Evolutionary conservation across 495 filamentous ascomycete genomes (phyloP), one percentile per base, ranked within the genome.

Genomic region (Tuber umbilicatum): DNA sequence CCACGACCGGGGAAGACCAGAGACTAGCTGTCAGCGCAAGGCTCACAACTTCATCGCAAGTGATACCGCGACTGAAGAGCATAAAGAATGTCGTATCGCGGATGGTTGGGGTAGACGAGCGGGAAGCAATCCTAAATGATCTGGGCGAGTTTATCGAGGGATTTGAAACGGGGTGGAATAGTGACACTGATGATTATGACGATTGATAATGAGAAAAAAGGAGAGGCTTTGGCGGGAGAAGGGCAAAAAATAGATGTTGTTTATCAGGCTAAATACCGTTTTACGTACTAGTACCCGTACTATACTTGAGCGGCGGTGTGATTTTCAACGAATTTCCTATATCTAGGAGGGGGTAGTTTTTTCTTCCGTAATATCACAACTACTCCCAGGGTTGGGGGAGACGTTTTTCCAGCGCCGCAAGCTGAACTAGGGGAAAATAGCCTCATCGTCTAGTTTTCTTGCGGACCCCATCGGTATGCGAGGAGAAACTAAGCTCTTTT

Each of bases 151-250:
- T 97, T 74, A 89, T 91, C 17, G 94, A 97, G 81, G 90, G 90
- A 74, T 98, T 97, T 81, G 90, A 93, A 80, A 92, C 94, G 70
- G 94, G 93, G 1, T 98, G 93, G 93, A 88, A 89, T 50, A 94
- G 92, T 83, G 94, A 90, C 73, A 91, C 89, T 69, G 93, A 97
- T 69, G 89, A 90, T 17, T 93, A 91, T 50, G 91, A 94, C 76
- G 94, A 94, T 76, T 91, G 79, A 85, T 70, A 43, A 17, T 31
- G 70, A 9, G 19, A 23, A 70, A 70, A 69, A 70, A 70, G 23
- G 50, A 70, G 35, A 72, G 39, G 31, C 35, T 72, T 64, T 64
- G 27, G 55, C 27, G 12, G 27, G 55, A 64, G 55, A 31, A 31
- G 14, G 31, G 31, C 27, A 64, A 12, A 12, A 64, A 71, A 17